Percentiles rank a stretch among this genome's conserved stretches.
Evolutionary conservation across 148 eudicot species (phyloP).

Genomic region (Rhododendron kiyosumense): DNA sequence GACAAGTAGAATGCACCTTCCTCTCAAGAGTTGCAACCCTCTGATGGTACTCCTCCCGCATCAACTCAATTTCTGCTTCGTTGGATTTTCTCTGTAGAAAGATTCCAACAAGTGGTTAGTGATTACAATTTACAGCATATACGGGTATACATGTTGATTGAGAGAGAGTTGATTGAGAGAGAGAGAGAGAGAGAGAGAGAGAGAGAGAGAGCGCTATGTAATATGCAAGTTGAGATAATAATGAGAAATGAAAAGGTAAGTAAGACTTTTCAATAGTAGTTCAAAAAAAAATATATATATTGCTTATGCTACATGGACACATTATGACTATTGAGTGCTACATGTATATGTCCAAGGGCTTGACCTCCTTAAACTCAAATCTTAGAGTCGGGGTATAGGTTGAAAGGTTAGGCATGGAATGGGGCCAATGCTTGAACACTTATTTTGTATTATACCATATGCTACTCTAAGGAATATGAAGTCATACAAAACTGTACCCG

Average conservation of each 20-base stretch:
- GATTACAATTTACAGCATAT: neutral
- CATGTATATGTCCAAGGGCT: neutral
- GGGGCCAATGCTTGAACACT: neutral
- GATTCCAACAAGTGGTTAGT: constrained; percentile 1
- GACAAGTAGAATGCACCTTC: constrained; percentile 48
- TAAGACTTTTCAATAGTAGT: neutral
- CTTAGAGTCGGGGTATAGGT: neutral
- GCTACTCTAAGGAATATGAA: neutral
- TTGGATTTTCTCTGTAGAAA: constrained; percentile 67
- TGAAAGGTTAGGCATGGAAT: neutral
- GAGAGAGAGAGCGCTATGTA: neutral
- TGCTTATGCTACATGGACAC: neutral
- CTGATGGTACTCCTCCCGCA: constrained; percentile 96
- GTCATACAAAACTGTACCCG: neutral
- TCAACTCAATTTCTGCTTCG: constrained; percentile 87
- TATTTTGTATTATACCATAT: neutral
- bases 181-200: neutral
- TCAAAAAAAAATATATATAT: neutral
- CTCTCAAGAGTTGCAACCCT: constrained; percentile 88
- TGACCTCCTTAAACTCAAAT: neutral
- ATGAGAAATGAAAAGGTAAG: neutral
- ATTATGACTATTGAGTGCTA: neutral
- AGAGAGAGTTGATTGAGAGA: too few species aligned
- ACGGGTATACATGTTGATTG: neutral
- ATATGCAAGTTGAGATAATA: neutral